Evolutionary conservation across 2,329 filamentous ascomycete genomes (phyloP).

Genomic region (Sordariomycetes sp.): DNA sequence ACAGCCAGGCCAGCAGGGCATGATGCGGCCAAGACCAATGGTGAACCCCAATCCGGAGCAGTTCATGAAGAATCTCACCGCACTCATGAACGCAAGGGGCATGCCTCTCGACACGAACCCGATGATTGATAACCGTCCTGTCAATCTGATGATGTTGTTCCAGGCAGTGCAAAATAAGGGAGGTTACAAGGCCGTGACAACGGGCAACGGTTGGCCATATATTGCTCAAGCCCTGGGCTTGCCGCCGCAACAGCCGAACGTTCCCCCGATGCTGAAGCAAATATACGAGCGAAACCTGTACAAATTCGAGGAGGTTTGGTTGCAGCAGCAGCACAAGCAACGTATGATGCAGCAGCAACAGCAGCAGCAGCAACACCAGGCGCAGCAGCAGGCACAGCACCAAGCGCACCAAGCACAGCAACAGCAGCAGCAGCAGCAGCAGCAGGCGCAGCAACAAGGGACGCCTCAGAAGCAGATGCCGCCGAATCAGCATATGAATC

Average conservation of each 20-base stretch:
- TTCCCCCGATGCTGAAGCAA: constrained; percentile 59
- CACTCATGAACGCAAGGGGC: constrained; percentile 69
- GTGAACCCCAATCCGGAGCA: constrained; percentile 48
- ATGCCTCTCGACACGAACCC: constrained; percentile 69
- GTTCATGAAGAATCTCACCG: constrained; percentile 66
- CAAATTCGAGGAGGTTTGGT: constrained; percentile 66
- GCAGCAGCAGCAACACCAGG: constrained; percentile 28
- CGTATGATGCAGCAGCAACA: constrained; percentile 43
- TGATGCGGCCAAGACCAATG: constrained; percentile 31
- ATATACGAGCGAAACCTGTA: constrained; percentile 69
- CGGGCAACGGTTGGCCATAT: constrained; percentile 62
- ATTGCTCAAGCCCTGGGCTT: constrained; percentile 60
- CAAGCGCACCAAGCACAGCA: constrained; percentile 28
- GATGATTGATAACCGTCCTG: constrained; percentile 59
- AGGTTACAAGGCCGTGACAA: constrained; percentile 66
- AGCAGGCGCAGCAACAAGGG: constrained; percentile 17
- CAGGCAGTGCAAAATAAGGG: constrained; percentile 64
- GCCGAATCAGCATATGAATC: constrained; percentile 17
- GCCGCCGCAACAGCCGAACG: constrained; percentile 54
- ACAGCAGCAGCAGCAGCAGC: constrained; percentile 22
- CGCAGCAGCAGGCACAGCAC: constrained; percentile 20
- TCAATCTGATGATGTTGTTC: constrained; percentile 73
- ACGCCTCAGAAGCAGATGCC: constrained; percentile 26
- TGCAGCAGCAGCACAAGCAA: constrained; percentile 43
- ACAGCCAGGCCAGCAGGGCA: constrained; percentile 28